Percentiles rank a stretch among this genome's conserved stretches.
phyloP scores from a whole-genome alignment of 306 rosid species.

The Prunus padus region DNA sequence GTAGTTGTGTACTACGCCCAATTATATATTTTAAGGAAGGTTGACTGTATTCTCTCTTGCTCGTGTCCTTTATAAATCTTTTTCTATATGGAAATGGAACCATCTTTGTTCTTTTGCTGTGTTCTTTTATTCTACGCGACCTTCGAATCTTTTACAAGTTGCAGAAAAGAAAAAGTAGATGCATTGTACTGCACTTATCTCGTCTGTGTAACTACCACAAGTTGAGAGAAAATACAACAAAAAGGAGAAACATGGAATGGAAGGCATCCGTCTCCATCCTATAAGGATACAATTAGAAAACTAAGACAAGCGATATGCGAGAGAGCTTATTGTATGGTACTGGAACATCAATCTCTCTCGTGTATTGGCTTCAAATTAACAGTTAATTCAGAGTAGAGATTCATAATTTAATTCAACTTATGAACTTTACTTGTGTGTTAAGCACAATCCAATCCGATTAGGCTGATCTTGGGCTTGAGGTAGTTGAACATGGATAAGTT shows the following conservation, averaged over 20 bases:
- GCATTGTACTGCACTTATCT: not conserved
- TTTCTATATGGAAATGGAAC: not conserved
- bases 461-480: not conserved
- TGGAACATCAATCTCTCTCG: no score
- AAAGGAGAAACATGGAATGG: not conserved
- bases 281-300: not conserved
- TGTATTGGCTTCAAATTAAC: no score
- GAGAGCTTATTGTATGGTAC: no score
- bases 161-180: not conserved
- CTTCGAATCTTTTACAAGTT: not conserved
- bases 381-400: no score
- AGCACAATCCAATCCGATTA: not conserved
- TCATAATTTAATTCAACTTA: not conserved
- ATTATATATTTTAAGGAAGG: no score
- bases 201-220: not conserved
- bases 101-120: not conserved
- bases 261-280: constrained; percentile 1
- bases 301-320: not conserved
- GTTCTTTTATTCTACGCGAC: not conserved
- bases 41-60: no score
- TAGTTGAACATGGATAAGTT: not conserved
- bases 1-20: not conserved
- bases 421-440: not conserved
- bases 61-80: not conserved
- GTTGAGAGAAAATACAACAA: not conserved